Percentiles rank a stretch among this genome's conserved stretches.
phyloP scores from a whole-genome alignment of 2,329 filamentous ascomycete genomes.

The Juglanconis oblonga region DNA sequence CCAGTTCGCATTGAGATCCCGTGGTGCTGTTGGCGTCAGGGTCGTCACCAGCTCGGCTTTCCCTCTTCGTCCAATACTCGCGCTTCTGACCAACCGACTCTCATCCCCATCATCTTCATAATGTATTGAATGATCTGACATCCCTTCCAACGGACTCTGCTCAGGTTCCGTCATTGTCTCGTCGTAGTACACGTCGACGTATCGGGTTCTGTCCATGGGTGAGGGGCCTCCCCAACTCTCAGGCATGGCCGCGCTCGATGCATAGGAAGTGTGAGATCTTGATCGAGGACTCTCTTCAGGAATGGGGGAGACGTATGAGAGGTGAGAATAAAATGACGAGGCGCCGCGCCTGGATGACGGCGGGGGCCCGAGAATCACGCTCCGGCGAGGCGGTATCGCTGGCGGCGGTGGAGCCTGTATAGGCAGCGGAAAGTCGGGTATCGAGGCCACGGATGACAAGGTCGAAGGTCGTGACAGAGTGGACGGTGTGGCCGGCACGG shows the following conservation, averaged over 20 bases:
- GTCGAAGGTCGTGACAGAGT: constrained; percentile 52
- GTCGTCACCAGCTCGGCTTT: constrained; percentile 53
- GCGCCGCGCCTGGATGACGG: constrained; percentile 58
- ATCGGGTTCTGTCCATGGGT: constrained; percentile 41
- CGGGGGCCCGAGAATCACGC: constrained; percentile 56
- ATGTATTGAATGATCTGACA: constrained; percentile 30
- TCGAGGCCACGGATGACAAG: constrained; percentile 52
- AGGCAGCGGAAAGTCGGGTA: constrained; percentile 57
- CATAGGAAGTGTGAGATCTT: constrained; percentile 61
- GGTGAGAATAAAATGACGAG: constrained; percentile 63
- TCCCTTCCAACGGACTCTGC: constrained; percentile 20
- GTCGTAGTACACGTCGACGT: constrained; percentile 49
- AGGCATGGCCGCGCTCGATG: constrained; percentile 71
- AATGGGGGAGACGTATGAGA: constrained; percentile 71
- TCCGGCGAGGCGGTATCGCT: constrained; percentile 38
- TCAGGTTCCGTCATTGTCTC: constrained; percentile 43
- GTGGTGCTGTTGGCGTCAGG: constrained; percentile 5
- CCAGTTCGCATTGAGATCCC: constrained; percentile 23
- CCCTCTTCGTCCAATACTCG: constrained; percentile 59
- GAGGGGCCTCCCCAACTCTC: constrained; percentile 60
- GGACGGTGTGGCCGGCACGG: constrained; percentile 46
- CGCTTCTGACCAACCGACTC: constrained; percentile 56
- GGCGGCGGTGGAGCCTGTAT: constrained; percentile 27
- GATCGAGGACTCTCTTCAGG: constrained; percentile 65
- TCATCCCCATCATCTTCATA: constrained; percentile 50